Percentiles rank a stretch among this genome's conserved stretches.
Conservation (phyloP, 1,284 basidiomycete species). For the Moniliophthora roreri region DNA sequence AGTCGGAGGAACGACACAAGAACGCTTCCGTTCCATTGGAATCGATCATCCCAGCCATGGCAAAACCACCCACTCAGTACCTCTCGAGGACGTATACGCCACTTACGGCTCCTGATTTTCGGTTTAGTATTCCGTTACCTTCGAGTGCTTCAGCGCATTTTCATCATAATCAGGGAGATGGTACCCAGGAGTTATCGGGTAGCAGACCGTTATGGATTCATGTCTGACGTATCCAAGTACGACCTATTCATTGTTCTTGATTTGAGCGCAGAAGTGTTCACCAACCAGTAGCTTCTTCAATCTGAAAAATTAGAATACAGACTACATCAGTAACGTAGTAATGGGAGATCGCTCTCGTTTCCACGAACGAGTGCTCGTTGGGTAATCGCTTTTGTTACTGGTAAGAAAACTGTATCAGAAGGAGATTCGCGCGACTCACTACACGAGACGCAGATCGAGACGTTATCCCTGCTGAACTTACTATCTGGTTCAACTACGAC, state of each 20-base stretch:
- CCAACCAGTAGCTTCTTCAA: too few species aligned
- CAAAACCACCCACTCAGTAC: constrained; percentile 86
- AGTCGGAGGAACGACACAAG: constrained; percentile 35
- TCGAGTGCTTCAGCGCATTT: constrained; percentile 41
- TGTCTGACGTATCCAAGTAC: constrained; percentile 83
- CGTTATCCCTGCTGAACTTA: too few species aligned
- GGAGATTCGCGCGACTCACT: too few species aligned
- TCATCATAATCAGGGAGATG: constrained; percentile 43
- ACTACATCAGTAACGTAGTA: too few species aligned
- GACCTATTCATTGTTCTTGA: constrained; percentile 78
- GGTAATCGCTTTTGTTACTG: too few species aligned
- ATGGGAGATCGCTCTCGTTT: too few species aligned
- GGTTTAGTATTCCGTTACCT: constrained; percentile 51
- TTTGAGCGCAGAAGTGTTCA: constrained; percentile 76
- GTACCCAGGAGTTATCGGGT: constrained; percentile 54
- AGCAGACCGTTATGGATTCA: constrained; percentile 94
- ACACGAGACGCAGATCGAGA: too few species aligned
- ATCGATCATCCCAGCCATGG: constrained; percentile 83
- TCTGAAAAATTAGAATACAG: too few species aligned
- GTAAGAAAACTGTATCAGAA: too few species aligned
- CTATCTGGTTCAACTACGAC: too few species aligned
- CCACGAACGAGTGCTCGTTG: too few species aligned
- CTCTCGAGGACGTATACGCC: constrained; percentile 72
- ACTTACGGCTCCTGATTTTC: constrained; percentile 67
- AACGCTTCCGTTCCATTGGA: constrained; percentile 74